These are phyloP conservation scores for Dothistroma pini DNA, from an alignment of 2,329 filamentous ascomycete genomes.

Conservation along the genomic window DNA sequence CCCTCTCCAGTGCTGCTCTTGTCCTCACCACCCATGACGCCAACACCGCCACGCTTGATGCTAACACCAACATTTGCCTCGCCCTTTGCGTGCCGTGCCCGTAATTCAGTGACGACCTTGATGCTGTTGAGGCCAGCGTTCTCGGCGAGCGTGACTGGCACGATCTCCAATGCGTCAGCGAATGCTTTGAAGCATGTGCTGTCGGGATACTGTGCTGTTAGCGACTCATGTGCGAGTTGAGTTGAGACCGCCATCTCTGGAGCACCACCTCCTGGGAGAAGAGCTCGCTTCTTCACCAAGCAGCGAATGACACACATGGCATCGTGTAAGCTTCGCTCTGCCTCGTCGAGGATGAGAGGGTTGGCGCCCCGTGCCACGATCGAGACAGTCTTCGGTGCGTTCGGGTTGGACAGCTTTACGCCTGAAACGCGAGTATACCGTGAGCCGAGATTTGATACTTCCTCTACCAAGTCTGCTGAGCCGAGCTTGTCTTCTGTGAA, in stretches of 20 bases:
- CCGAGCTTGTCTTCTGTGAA: slow-evolving; percentile 99
- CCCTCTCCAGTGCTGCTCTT: slow-evolving; percentile 44
- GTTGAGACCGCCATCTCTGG: slow-evolving; percentile 96
- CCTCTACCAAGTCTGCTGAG: slow-evolving; percentile 88
- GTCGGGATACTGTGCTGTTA: slow-evolving; percentile 83
- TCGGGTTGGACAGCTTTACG: slow-evolving; percentile 62
- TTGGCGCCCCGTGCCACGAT: slow-evolving; percentile 95
- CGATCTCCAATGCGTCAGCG: slow-evolving; percentile 93
- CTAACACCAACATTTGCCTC: slow-evolving; percentile 96
- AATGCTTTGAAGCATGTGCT: slow-evolving; percentile 99
- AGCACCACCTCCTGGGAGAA: slow-evolving; percentile 94
- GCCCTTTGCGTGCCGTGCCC: slow-evolving; percentile 90
- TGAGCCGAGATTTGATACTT: slow-evolving; percentile 79
- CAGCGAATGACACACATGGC: slow-evolving; percentile 97
- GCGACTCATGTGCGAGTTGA: slow-evolving; percentile 74
- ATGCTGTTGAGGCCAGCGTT: slow-evolving; percentile 98
- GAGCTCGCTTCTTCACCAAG: slow-evolving; percentile 98
- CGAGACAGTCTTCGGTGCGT: slow-evolving; percentile 77
- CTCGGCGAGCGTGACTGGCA: slow-evolving; percentile 93
- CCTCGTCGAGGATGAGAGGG: slow-evolving; percentile 89
- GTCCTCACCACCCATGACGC: slow-evolving; percentile 70
- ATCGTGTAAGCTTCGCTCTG: slow-evolving; percentile 93
- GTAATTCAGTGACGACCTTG: slow-evolving; percentile 94
- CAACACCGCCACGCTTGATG: slow-evolving; percentile 96
- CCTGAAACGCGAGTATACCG: slow-evolving; percentile 94